These are phyloP conservation scores for Nakazawaea ambrosiae DNA, from an alignment of 805 yeast species.

Conservation along the genomic window DNA sequence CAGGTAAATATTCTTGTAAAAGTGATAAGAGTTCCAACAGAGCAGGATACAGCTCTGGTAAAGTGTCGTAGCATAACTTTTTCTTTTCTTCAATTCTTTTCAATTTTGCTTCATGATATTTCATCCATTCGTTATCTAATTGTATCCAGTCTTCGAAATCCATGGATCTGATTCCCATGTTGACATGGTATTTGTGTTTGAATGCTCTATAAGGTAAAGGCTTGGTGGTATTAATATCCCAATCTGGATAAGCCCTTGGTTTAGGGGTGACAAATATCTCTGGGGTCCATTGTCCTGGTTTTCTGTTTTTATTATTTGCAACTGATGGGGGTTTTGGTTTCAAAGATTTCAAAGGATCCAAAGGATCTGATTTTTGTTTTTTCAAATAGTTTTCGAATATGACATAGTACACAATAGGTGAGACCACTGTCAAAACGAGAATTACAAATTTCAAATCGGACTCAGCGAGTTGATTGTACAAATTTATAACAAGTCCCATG, in stretches of 20 bases:
- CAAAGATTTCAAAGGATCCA: constrained; percentile 7
- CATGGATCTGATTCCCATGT: constrained; percentile 66
- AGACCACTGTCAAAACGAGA: not conserved
- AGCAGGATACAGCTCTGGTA: constrained; percentile 43
- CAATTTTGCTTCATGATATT: constrained; percentile 46
- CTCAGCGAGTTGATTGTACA: no score
- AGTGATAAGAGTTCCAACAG: constrained; percentile 51
- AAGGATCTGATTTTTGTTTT: constrained; percentile 6
- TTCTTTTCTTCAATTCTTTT: constrained; percentile 41
- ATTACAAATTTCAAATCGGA: no score
- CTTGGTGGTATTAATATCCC: constrained; percentile 42
- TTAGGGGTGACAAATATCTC: constrained; percentile 42
- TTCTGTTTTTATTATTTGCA: constrained; percentile 38
- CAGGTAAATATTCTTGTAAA: constrained; percentile 44
- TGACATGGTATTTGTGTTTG: constrained; percentile 54
- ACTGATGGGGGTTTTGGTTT: constrained; percentile 25
- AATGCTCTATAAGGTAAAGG: constrained; percentile 65
- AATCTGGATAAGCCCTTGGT: constrained; percentile 39
- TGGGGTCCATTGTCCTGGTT: constrained; percentile 46
- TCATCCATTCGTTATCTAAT: constrained; percentile 58
- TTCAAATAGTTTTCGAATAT: not conserved
- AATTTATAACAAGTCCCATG: no score
- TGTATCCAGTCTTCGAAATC: constrained; percentile 60
- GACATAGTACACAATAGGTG: constrained; percentile 2
- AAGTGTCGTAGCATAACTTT: constrained; percentile 40